Conservation (phyloP, 495 filamentous ascomycete genomes). For the Penicillium pulvis region DNA sequence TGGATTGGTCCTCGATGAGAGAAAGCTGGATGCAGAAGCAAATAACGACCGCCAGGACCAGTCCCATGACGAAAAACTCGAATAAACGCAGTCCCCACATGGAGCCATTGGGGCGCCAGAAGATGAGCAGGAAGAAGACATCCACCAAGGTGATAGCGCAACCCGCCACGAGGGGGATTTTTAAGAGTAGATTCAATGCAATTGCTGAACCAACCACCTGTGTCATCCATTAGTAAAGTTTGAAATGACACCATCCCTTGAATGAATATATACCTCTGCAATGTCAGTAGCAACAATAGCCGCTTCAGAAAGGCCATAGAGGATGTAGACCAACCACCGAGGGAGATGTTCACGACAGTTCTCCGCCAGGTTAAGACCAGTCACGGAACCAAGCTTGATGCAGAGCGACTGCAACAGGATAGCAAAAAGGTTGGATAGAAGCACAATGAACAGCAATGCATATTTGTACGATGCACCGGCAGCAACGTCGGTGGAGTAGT, state of each 20-base stretch:
- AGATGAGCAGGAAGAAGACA: constrained; percentile 81
- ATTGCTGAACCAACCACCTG: constrained; percentile 91
- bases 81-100: constrained; percentile 76
- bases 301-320: constrained; percentile 75
- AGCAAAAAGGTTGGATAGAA: constrained; percentile 82
- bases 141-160: constrained; percentile 85
- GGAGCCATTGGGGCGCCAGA: constrained; percentile 75
- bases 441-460: constrained; percentile 75
- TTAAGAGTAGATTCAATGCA: constrained; percentile 79
- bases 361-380: constrained; percentile 77
- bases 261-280: constrained; percentile 61
- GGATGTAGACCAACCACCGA: constrained; percentile 70
- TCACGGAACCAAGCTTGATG: constrained; percentile 84
- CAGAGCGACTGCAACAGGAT: constrained; percentile 82
- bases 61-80: constrained; percentile 74
- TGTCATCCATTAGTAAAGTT: constrained; percentile 5
- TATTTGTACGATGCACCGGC: constrained; percentile 67
- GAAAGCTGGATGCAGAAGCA: constrained; percentile 91
- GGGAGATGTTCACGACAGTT: constrained; percentile 77
- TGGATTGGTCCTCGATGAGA: constrained; percentile 65
- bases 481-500: constrained; percentile 82
- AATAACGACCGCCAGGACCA: constrained; percentile 84
- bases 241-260: background rate
- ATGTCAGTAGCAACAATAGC: constrained; percentile 91
- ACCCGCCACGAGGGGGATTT: constrained; percentile 81